Conservation (phyloP, 176 grass and related monocot species). For the Pharus latifolius region DNA sequence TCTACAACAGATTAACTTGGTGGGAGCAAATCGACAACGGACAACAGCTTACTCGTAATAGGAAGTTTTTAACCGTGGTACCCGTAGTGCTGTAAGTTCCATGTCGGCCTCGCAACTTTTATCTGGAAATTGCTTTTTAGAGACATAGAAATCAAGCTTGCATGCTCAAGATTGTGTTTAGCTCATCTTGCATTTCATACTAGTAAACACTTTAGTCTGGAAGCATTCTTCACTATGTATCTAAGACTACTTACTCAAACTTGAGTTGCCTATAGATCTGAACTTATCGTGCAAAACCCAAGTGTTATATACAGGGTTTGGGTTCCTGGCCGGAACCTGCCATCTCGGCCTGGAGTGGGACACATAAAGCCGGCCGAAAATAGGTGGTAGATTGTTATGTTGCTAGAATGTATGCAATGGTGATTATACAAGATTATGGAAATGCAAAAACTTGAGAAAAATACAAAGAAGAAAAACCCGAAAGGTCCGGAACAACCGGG, state of each 20-base stretch:
- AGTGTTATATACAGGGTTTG: not conserved
- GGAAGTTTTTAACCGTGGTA: conserved; percentile 53
- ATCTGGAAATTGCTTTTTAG: not conserved
- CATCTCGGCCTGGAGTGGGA: not conserved
- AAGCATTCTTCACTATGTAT: not conserved
- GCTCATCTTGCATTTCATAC: not conserved
- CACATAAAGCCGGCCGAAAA: too few relatives aligned
- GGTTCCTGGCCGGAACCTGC: not conserved
- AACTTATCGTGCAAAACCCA: not conserved
- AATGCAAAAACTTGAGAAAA: too few relatives aligned
- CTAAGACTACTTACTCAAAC: not conserved
- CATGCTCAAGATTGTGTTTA: too few relatives aligned
- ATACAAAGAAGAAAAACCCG: too few relatives aligned
- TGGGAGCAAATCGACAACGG: conserved; percentile 60
- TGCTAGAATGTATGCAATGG: too few relatives aligned
- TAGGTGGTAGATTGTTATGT: too few relatives aligned
- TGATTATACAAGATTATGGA: too few relatives aligned
- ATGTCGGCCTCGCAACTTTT: not conserved
- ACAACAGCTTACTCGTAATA: conserved; percentile 51
- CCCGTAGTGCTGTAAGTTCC: conserved; percentile 51
- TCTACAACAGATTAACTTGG: conserved; percentile 55
- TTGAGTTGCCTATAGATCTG: not conserved
- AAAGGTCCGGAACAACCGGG: too few relatives aligned
- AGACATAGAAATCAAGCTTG: not conserved
- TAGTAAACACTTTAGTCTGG: not conserved